These are phyloP conservation scores for Hypoxylon fragiforme DNA, from an alignment of 495 filamentous ascomycete species.

Conservation along the genomic window DNA sequence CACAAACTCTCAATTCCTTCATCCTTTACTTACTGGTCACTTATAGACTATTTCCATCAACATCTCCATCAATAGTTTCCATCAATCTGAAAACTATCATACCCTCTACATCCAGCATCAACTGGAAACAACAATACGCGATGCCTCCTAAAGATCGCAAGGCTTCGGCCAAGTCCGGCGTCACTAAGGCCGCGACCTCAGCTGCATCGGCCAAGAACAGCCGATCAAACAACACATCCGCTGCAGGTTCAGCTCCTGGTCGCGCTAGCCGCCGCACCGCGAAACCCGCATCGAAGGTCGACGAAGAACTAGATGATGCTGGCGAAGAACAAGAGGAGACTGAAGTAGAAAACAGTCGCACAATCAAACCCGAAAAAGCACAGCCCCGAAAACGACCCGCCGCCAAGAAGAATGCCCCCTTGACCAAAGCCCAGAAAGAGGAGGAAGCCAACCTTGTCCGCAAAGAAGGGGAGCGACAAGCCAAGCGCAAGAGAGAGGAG, in stretches of 20 bases:
- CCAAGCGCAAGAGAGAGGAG: slow-evolving; percentile 33
- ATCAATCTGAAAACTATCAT: too few relatives aligned
- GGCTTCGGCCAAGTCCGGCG: slow-evolving; percentile 7
- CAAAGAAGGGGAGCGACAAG: too few relatives aligned
- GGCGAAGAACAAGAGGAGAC: too few relatives aligned
- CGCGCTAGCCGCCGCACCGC: not conserved
- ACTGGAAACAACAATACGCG: too few relatives aligned
- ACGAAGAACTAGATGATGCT: too few relatives aligned
- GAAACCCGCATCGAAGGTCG: too few relatives aligned
- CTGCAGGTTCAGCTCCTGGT: not conserved
- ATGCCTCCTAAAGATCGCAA: slow-evolving; percentile 22
- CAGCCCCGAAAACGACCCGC: too few relatives aligned
- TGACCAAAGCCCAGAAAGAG: too few relatives aligned
- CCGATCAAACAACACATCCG: not conserved
- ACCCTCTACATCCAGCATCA: too few relatives aligned
- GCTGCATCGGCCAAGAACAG: slow-evolving; percentile 4
- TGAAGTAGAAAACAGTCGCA: too few relatives aligned
- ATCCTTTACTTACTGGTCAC: not conserved
- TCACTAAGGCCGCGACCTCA: slow-evolving; percentile 8
- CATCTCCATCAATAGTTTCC: not conserved
- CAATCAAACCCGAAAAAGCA: too few relatives aligned
- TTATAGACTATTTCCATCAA: not conserved
- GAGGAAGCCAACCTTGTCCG: not conserved
- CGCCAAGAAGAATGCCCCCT: too few relatives aligned
- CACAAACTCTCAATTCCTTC: not conserved